phyloP scores from a whole-genome alignment of 2,329 filamentous ascomycete species.

The Epichloe glyceriae region DNA sequence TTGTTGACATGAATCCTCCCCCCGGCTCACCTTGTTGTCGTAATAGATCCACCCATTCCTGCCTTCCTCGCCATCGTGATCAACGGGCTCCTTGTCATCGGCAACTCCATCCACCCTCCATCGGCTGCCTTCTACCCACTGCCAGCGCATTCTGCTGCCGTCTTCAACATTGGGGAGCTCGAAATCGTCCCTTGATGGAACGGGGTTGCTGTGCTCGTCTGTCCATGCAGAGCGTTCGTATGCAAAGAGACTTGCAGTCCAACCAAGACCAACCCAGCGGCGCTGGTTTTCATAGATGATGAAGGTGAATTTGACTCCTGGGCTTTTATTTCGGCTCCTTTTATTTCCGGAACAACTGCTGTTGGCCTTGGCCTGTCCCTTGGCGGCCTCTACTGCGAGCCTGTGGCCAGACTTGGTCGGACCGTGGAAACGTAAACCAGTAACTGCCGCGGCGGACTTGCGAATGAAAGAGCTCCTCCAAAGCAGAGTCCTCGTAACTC shows the following conservation, averaged over 20 bases:
- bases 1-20: no score
- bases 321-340: constrained; percentile 34
- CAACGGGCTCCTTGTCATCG: constrained; percentile 31
- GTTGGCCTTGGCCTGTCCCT: constrained; percentile 11
- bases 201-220: constrained; percentile 81
- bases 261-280: constrained; percentile 87
- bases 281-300: constrained; percentile 94
- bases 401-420: constrained; percentile 22
- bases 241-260: constrained; percentile 82
- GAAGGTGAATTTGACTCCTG: constrained; percentile 90
- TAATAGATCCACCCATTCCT: constrained; percentile 91
- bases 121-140: constrained; percentile 73
- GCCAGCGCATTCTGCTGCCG: constrained; percentile 42
- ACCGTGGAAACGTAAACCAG: constrained; percentile 62
- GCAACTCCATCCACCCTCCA: constrained; percentile 75
- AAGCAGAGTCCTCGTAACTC: constrained; percentile 73
- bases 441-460: constrained; percentile 55
- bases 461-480: constrained; percentile 78
- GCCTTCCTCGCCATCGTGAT: constrained; percentile 46
- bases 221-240: constrained; percentile 90
- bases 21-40: constrained; percentile 68
- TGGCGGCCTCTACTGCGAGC: constrained; percentile 12
- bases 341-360: constrained; percentile 15
- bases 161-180: constrained; percentile 50
- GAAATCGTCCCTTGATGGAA: constrained; percentile 59